Conservation (phyloP, 805 yeast species). For the baker's yeast (Saccharomyces cerevisiae) region DNA sequence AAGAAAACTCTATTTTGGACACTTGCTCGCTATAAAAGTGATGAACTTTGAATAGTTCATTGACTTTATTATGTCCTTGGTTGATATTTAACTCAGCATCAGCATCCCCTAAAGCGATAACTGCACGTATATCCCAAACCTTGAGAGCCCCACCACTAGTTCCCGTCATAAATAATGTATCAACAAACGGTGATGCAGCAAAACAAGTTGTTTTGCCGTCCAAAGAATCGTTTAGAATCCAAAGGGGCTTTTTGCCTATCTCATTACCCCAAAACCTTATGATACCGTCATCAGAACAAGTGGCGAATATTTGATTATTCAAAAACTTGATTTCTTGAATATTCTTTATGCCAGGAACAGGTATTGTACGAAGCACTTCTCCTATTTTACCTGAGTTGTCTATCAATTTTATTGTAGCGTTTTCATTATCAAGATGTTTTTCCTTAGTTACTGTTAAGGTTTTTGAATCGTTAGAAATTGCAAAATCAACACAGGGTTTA, state of each 20-base stretch:
- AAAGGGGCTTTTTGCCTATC: conserved; percentile 14
- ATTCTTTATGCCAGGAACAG: conserved; percentile 11
- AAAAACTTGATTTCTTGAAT: conserved; percentile 19
- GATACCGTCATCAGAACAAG: conserved; percentile 20
- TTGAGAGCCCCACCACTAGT: conserved; percentile 23
- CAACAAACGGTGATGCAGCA: conserved; percentile 18
- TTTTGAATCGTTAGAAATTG: conserved; percentile 15
- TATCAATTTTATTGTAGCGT: conserved; percentile 14
- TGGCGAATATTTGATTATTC: conserved; percentile 18
- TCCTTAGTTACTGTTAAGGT: conserved; percentile 17
- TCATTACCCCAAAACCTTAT: conserved; percentile 25
- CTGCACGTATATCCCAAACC: conserved; percentile 28
- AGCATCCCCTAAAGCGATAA: conserved; percentile 6
- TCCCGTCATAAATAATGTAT: conserved; percentile 26
- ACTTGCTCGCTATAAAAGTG: conserved; percentile 24
- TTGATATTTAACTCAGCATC: neutral
- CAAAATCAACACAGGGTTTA: conserved; percentile 13
- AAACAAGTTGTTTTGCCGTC: conserved; percentile 17
- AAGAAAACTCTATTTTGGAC: conserved; percentile 20
- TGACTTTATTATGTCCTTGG: conserved; percentile 2
- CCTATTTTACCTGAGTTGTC: conserved; percentile 22
- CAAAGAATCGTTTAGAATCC: conserved; percentile 14
- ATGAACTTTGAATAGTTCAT: conserved; percentile 15
- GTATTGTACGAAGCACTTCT: conserved; percentile 15
- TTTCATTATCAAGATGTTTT: conserved; percentile 2